Base-by-base conservation (phyloP, 2,329 filamentous ascomycete species). In the Xylaria polymorpha region DNA sequence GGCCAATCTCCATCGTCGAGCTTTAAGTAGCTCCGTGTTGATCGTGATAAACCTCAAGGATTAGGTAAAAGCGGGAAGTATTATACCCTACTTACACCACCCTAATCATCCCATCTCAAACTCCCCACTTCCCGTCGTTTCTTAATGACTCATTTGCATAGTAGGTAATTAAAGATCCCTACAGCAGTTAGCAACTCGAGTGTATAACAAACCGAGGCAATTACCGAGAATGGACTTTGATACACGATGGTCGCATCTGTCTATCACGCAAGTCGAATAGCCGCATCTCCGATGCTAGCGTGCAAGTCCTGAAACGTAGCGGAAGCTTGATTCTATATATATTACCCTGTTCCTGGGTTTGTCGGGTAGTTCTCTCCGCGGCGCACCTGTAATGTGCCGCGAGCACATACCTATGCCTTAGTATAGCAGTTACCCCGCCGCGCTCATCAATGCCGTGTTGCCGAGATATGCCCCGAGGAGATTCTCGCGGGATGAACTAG, bases 291-390 rank as follows among this genome's bases (percentile, higher is more conserved):
- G n/a, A 20, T 32, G 7, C 7, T 15, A n/a, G 9, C 18, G 25
- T 29, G 25, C 25, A 29, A 35, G 5, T 48, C 22, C 41, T 22
- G 29, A 48, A 48, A 60, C 43, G 9, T 37, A 18, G 57, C 41
- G 18, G 12, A 48, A 60, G 57, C 29, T 60, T 60, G 2, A 48
- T 32, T 29, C 55, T 29, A 43, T 29, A 7, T 46, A 46, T 46
- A 46, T n/a, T n/a, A 2, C 1, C n/a, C 10, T 44, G 41, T 46
- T 25, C 22, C 25, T 29, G 4, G 22, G 46, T 29, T 29, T 14
- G 43, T 46, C 9, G 5, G 18, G 7, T 18, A 46, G 9, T n/a
- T 20, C 3, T 20, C n/a, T 6, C 43, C 43, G 43, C 18, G n/a
- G n/a, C n/a, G n/a, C n/a, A n/a, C n/a, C n/a, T n/a, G n/a, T n/a